phyloP scores from a whole-genome alignment of 371 early-diverging fungal species.

The Choanephora cucurbitarum region DNA sequence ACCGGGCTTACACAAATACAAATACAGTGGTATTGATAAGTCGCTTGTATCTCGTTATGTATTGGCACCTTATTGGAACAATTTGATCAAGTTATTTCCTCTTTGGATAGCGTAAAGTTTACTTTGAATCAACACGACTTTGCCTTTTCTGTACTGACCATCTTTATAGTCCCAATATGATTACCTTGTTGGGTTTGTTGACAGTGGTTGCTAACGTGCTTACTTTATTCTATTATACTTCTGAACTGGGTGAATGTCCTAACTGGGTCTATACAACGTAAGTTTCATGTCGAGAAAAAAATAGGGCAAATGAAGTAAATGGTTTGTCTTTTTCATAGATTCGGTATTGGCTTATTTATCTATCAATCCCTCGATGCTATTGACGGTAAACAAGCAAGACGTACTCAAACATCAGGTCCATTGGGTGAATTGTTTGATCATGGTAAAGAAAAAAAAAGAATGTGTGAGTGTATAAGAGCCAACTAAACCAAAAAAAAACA shows the following conservation, averaged over 20 bases:
- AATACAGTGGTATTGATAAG: conserved; percentile 85
- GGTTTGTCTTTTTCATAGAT: conserved; percentile 47
- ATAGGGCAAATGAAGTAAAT: neutral
- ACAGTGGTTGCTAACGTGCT: conserved; percentile 78
- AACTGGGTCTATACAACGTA: conserved; percentile 84
- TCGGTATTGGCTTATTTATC: conserved; percentile 86
- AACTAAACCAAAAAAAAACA: too few species aligned
- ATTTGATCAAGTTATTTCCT: conserved; percentile 86
- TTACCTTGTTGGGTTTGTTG: conserved; percentile 93
- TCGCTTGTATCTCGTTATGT: conserved; percentile 88
- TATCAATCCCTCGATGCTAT: conserved; percentile 97
- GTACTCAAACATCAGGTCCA: conserved; percentile 88
- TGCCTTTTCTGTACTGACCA: too few species aligned
- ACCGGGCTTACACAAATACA: conserved; percentile 74
- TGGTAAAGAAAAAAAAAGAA: conserved; percentile 43
- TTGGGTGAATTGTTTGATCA: conserved; percentile 96
- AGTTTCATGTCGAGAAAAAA: conserved; percentile 2
- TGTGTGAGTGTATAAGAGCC: too few species aligned
- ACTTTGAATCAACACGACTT: too few species aligned
- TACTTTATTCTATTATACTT: conserved; percentile 71
- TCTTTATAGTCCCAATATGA: conserved; percentile 97
- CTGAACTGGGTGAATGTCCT: conserved; percentile 82
- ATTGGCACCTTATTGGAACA: conserved; percentile 89
- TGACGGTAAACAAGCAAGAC: conserved; percentile 98
- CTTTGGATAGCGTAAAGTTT: conserved; percentile 83